These are phyloP conservation scores for Teunomyces funiuensis DNA, from an alignment of 805 yeast genomes.

Conservation along the genomic window DNA sequence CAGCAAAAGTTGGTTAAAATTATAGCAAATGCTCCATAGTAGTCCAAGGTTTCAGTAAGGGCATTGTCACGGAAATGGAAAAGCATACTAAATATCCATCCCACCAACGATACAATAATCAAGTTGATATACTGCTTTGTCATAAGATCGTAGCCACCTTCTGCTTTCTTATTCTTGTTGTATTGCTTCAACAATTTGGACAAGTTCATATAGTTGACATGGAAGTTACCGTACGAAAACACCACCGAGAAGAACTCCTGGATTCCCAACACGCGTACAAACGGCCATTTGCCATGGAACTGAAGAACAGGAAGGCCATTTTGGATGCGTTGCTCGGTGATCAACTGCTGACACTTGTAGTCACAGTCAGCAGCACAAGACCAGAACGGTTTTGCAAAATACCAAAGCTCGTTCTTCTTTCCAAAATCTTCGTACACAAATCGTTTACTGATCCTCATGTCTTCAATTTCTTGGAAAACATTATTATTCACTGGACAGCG, in stretches of 20 bases:
- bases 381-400: slow-evolving; percentile 23
- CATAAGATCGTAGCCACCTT: slow-evolving; percentile 21
- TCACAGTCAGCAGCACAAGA: slow-evolving; percentile 36
- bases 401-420: slow-evolving; percentile 6
- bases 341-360: slow-evolving; percentile 39
- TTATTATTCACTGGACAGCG: slow-evolving; percentile 14
- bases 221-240: slow-evolving; percentile 38
- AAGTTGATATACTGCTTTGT: slow-evolving; percentile 30
- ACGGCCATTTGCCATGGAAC: slow-evolving; percentile 47
- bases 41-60: slow-evolving; percentile 41
- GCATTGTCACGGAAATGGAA: slow-evolving; percentile 41
- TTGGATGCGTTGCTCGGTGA: slow-evolving; percentile 23
- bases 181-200: slow-evolving; percentile 26
- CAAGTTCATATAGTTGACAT: slow-evolving; percentile 30
- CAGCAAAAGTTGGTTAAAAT: slow-evolving; percentile 37
- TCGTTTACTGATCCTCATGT: slow-evolving; percentile 2
- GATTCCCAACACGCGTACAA: slow-evolving; percentile 33
- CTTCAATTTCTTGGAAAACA: slow-evolving; percentile 15
- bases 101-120: slow-evolving; percentile 27
- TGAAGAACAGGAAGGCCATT: slow-evolving; percentile 32
- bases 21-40: slow-evolving; percentile 42
- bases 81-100: slow-evolving; percentile 38
- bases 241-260: slow-evolving; percentile 36
- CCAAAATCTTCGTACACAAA: slow-evolving; percentile 6
- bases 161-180: slow-evolving; percentile 16